Evolutionary conservation across 2,329 filamentous ascomycete genomes (phyloP), one percentile per base, ranked within the genome.

Genomic region (Trichophyton mentagrophytes): DNA sequence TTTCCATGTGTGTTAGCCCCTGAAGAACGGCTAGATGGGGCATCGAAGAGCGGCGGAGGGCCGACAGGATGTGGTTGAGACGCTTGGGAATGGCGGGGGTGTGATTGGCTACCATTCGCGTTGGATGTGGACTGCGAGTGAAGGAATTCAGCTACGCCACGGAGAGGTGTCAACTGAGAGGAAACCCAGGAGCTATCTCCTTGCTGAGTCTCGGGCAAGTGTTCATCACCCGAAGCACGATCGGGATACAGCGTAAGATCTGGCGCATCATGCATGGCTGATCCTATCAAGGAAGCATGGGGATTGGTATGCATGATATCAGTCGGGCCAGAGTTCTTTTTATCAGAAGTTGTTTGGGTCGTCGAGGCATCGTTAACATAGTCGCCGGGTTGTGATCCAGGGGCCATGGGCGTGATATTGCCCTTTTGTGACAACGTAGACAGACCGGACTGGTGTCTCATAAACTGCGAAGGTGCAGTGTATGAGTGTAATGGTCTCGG

Each of bases 321-420:
- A 2, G 87, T 90, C 4, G 84, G 82, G 63, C 88, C 85, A 0
- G 88, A 89, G 1, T 88, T 91, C 71, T 84, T 85, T 74, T 95
- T 93, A n/a, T 85, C 84, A 2, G 83, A 87, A 0, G 91, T 96
- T 2, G 85, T 87, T 22, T 85, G 85, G 1, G 91, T 97, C 0
- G 91, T 95, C 1, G 90, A 95, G 1, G 90, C 92, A 68, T 95
- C 90, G 67, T 97, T 96, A 59, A 85, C 76, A 62, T 84, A 85
- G 81, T 85, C 81, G 22, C 77, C 76, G 15, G 79, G 75, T 68
- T 84, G 79, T 36, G 82, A 82, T 61, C 81, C 80, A 11, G 78
- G 78, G 7, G 78, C 77, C 74, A 85, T 79, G 22, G 81, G 81
- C 1, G 82, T 85, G 66, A 82, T 79, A 5, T 77, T 79, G 27